Percentiles rank a stretch among this genome's conserved stretches.
phyloP scores from a whole-genome alignment of 306 rosid genomes.

The Ormosia emarginata region DNA sequence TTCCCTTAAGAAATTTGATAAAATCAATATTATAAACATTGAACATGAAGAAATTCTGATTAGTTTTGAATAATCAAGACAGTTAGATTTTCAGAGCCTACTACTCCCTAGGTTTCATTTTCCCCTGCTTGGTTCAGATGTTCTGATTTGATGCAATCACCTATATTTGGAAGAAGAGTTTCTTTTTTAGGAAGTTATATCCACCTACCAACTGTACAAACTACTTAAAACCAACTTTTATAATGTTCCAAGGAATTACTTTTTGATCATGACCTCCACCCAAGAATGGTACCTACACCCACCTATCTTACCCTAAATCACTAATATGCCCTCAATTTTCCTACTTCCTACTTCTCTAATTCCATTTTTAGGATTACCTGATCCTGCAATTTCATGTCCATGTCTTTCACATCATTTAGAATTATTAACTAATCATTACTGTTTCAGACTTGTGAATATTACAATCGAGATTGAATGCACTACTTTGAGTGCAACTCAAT shows the following conservation, averaged over 20 bases:
- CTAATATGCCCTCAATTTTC: conserved; percentile 2
- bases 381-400: conserved; percentile 15
- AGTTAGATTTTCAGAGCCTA: neutral
- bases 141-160: conserved; percentile 37
- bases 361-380: neutral
- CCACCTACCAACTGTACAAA: conserved; percentile 50
- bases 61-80: conserved; percentile 6
- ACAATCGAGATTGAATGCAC: conserved; percentile 15
- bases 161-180: conserved; percentile 31
- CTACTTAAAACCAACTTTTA: conserved; percentile 49
- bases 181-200: conserved; percentile 48
- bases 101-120: neutral
- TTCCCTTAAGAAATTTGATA: neutral
- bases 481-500: conserved; percentile 73
- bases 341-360: neutral
- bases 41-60: neutral
- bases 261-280: conserved; percentile 23
- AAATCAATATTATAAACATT: neutral
- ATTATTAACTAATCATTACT: conserved; percentile 1
- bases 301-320: conserved; percentile 32
- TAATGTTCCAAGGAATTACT: conserved; percentile 19
- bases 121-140: conserved; percentile 24
- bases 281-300: conserved; percentile 28
- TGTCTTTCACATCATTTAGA: conserved; percentile 25
- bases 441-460: conserved; percentile 15